These are phyloP conservation scores for Apocynum venetum DNA, from an alignment of 257 asterid genomes.

Conservation along the genomic window DNA sequence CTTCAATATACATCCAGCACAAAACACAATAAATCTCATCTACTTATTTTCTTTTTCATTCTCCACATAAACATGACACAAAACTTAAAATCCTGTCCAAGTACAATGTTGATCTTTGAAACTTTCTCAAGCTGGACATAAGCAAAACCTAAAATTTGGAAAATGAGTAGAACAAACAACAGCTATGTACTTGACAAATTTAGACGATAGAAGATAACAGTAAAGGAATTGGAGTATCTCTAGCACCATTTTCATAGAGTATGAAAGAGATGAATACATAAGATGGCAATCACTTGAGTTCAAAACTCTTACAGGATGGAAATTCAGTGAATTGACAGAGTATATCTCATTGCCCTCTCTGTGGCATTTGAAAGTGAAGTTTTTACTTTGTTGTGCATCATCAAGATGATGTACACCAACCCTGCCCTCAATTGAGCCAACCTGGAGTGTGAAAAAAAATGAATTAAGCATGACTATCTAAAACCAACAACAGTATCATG, in stretches of 20 bases:
- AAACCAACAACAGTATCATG: not conserved
- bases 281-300: not conserved
- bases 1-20: too few relatives aligned
- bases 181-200: not conserved
- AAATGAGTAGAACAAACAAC: not conserved
- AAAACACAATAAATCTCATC: too few relatives aligned
- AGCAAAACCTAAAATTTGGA: not conserved
- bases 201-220: not conserved
- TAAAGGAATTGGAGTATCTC: not conserved
- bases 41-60: not conserved
- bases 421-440: slow-evolving; percentile 98
- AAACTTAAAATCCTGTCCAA: not conserved
- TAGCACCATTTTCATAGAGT: not conserved
- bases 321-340: slow-evolving; percentile 87
- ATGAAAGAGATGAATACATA: not conserved
- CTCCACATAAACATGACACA: not conserved
- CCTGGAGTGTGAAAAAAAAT: slow-evolving; percentile 37
- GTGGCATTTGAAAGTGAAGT: slow-evolving; percentile 98
- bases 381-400: slow-evolving; percentile 69
- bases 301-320: slow-evolving; percentile 81
- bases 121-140: not conserved
- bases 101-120: not conserved
- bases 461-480: not conserved
- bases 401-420: slow-evolving; percentile 97
- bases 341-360: slow-evolving; percentile 82